These are phyloP conservation scores for Ramaria rubella DNA, from an alignment of 768 basidiomycete genomes.

Conservation along the genomic window DNA sequence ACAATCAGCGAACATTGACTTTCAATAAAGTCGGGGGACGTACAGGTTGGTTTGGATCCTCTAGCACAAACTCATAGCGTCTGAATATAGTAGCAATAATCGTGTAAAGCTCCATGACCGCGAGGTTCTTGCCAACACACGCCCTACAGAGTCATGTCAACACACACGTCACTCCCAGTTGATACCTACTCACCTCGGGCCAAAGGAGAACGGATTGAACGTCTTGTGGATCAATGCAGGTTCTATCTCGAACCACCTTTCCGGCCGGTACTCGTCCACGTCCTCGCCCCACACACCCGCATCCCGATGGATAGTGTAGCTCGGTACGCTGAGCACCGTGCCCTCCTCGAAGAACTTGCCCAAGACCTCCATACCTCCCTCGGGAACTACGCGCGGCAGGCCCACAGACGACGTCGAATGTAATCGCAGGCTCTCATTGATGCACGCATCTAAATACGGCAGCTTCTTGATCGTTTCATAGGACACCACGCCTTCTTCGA, in stretches of 20 bases:
- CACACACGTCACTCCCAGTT: neutral
- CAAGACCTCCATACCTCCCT: slow-evolving; percentile 55
- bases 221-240: slow-evolving; percentile 53
- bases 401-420: slow-evolving; percentile 84
- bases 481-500: slow-evolving; percentile 51
- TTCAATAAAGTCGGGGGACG: slow-evolving; percentile 20
- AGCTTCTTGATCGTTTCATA: slow-evolving; percentile 66
- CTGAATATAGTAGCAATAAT: slow-evolving; percentile 78
- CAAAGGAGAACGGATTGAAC: slow-evolving; percentile 83
- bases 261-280: slow-evolving; percentile 65
- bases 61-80: slow-evolving; percentile 67
- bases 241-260: slow-evolving; percentile 78
- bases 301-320: slow-evolving; percentile 78
- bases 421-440: slow-evolving; percentile 78
- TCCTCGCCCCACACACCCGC: slow-evolving; percentile 71
- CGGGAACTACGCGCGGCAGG: slow-evolving; percentile 71
- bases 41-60: slow-evolving; percentile 51
- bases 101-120: slow-evolving; percentile 69
- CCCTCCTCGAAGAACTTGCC: slow-evolving; percentile 64
- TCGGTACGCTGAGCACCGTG: slow-evolving; percentile 73
- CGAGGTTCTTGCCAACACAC: slow-evolving; percentile 81
- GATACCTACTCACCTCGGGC: slow-evolving; percentile 52
- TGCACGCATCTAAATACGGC: slow-evolving; percentile 78
- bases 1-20: slow-evolving; percentile 4
- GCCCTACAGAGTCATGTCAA: slow-evolving; percentile 37